Conservation (phyloP, 2,329 filamentous ascomycete genomes). For the Claviceps pazoutovae region DNA sequence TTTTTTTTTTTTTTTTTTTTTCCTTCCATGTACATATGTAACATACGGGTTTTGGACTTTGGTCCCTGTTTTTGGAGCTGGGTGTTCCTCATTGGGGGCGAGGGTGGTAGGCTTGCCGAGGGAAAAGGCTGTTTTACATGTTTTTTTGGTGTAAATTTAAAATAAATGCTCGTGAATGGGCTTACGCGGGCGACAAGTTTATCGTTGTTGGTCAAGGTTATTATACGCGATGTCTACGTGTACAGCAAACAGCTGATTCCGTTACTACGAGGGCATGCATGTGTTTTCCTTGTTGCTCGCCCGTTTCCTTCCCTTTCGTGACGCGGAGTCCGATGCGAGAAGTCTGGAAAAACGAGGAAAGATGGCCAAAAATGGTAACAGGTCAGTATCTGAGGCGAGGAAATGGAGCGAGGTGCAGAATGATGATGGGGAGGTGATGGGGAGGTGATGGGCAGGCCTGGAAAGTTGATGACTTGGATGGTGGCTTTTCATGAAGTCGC, state of each 20-base stretch:
- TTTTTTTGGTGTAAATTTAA: background rate
- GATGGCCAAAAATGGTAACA: background rate
- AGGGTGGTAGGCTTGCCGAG: too few species aligned
- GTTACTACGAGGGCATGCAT: too few species aligned
- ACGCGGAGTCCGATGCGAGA: too few species aligned
- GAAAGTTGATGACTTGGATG: background rate
- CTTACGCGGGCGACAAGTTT: background rate
- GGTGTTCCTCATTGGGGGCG: background rate
- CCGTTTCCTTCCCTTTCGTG: background rate
- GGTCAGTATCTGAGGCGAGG: background rate
- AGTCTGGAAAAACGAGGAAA: too few species aligned
- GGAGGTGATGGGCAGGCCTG: background rate
- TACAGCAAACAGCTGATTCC: too few species aligned
- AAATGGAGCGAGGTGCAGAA: background rate
- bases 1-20: too few species aligned
- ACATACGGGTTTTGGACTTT: background rate
- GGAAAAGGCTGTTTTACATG: background rate
- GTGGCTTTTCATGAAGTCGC: background rate
- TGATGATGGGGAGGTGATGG: background rate
- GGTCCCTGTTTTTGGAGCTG: background rate
- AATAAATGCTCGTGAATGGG: background rate
- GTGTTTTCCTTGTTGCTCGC: background rate
- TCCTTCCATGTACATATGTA: background rate
- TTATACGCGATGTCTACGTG: too few species aligned
- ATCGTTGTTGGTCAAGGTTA: too few species aligned